Conservation (phyloP, 2,329 filamentous ascomycete genomes). For the Claviceps paspali region DNA sequence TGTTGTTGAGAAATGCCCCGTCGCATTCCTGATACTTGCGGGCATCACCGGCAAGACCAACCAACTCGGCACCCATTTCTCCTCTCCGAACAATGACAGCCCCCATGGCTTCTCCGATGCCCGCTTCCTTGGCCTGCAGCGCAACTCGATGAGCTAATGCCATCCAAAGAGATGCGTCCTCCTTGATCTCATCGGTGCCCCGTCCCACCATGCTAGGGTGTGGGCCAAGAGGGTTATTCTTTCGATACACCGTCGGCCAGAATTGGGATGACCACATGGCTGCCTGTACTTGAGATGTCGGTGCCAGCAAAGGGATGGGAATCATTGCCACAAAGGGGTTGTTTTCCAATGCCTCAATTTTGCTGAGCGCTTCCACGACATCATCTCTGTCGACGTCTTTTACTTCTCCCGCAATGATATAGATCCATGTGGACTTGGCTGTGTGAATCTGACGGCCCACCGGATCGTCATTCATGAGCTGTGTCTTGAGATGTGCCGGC, state of each 20-base stretch:
- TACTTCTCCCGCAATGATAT: slow-evolving; percentile 38
- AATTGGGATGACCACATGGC: slow-evolving; percentile 59
- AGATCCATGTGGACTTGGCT: slow-evolving; percentile 44
- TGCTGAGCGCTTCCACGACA: slow-evolving; percentile 30
- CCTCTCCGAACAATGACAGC: slow-evolving; percentile 59
- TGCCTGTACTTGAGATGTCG: slow-evolving; percentile 62
- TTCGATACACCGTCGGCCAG: slow-evolving; percentile 76
- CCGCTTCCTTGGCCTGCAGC: slow-evolving; percentile 36
- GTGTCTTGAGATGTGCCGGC: slow-evolving; percentile 46
- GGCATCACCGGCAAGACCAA: slow-evolving; percentile 64
- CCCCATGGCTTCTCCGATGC: slow-evolving; percentile 54
- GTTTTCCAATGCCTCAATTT: slow-evolving; percentile 34
- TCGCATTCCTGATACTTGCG: slow-evolving; percentile 45
- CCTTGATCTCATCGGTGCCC: slow-evolving; percentile 51
- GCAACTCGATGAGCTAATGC: slow-evolving; percentile 51
- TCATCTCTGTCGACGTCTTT: slow-evolving; percentile 37
- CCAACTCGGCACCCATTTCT: slow-evolving; percentile 35
- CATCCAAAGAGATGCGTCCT: slow-evolving; percentile 52
- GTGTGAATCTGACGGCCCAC: slow-evolving; percentile 41
- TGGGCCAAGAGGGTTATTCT: slow-evolving; percentile 74
- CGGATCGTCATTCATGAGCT: slow-evolving; percentile 43
- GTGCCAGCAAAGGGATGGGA: slow-evolving; percentile 56
- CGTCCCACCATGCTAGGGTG: slow-evolving; percentile 61
- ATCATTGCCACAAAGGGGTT: slow-evolving; percentile 45
- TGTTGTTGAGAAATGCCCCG: slow-evolving; percentile 43